Percentiles rank a stretch among this genome's conserved stretches.
Conservation (phyloP, 2,329 filamentous ascomycete species). For the Ophiostoma tasmaniense region DNA sequence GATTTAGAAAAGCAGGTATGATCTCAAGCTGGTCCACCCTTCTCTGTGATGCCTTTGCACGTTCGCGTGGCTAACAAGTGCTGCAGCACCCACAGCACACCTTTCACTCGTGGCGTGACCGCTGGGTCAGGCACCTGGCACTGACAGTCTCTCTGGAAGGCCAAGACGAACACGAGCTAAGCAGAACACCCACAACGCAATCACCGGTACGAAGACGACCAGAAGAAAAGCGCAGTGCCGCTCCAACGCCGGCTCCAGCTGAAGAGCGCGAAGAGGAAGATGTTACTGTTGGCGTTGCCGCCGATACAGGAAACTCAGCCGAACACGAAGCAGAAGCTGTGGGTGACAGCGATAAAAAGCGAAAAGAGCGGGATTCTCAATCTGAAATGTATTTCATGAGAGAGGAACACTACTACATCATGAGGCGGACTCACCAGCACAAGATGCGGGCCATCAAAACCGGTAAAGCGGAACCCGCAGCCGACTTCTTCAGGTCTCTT, state of each 20-base stretch:
- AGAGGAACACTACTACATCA: not conserved
- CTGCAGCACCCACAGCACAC: conserved; percentile 28
- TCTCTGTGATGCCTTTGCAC: not conserved
- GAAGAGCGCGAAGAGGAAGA: not conserved
- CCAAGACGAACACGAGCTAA: not conserved
- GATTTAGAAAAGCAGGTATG: conserved; percentile 23
- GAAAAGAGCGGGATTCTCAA: not conserved
- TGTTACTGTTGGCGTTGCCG: not conserved
- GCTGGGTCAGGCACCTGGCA: conserved; percentile 5
- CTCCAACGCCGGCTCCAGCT: not conserved
- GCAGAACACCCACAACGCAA: not conserved
- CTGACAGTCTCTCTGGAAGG: not conserved
- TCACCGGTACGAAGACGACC: not conserved
- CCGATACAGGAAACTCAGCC: not conserved
- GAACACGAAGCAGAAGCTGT: not conserved
- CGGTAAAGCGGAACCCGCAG: not conserved
- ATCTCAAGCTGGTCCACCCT: not conserved
- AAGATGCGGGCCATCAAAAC: not conserved
- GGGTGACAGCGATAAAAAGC: not conserved
- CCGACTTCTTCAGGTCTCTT: not conserved
- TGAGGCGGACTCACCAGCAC: not conserved
- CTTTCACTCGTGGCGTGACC: conserved; percentile 26
- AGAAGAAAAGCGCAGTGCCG: not conserved
- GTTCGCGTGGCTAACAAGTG: not conserved
- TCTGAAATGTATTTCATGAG: not conserved